Conservation (phyloP, 2,329 filamentous ascomycete genomes). For the Aspergillus sp. region DNA sequence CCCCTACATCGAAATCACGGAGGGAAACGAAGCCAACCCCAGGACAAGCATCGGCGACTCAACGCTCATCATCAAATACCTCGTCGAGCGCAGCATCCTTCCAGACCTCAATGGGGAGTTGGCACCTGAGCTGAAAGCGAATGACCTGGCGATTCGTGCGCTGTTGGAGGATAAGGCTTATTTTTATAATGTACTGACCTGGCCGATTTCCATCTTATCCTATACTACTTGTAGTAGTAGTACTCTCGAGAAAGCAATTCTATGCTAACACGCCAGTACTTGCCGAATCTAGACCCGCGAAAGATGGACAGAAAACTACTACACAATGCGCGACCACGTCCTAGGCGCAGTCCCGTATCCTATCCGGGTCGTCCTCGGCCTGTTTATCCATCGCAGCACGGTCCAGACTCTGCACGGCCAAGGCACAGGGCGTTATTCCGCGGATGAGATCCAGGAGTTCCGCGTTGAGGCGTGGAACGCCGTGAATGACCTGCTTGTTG, state of each 20-base stretch:
- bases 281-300: conserved; percentile 44
- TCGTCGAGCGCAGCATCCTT: conserved; percentile 46
- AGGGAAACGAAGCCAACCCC: conserved; percentile 2
- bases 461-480: conserved; percentile 55
- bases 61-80: conserved; percentile 51
- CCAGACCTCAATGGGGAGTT: conserved; percentile 52
- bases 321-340: conserved; percentile 55
- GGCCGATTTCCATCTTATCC: background rate
- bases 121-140: conserved; percentile 38
- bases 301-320: conserved; percentile 61
- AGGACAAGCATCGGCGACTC: conserved; percentile 50
- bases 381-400: conserved; percentile 48
- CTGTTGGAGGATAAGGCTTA: conserved; percentile 62
- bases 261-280: background rate
- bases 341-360: conserved; percentile 54
- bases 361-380: conserved; percentile 52
- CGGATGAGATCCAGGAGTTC: conserved; percentile 50
- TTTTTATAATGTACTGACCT: conserved; percentile 51
- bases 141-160: conserved; percentile 55
- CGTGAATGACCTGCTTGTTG: conserved; percentile 48
- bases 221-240: background rate
- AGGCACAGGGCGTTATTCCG: conserved; percentile 53
- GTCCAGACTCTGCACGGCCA: conserved; percentile 54
- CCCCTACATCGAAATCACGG: conserved; percentile 52
- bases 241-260: background rate